Base-by-base conservation (phyloP, 331 rosid species). In the Ulmus americana region DNA sequence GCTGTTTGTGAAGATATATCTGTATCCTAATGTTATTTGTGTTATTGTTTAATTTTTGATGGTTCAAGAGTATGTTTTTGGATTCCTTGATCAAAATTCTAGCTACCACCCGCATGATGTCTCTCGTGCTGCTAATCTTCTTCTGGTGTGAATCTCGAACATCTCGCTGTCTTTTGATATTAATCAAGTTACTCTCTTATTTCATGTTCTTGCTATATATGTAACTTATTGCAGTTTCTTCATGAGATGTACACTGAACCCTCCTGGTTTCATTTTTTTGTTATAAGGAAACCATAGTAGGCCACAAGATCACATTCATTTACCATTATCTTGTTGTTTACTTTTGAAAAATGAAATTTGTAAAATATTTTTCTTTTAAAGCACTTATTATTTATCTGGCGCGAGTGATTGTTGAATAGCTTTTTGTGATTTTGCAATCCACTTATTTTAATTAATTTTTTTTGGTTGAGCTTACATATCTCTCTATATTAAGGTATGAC, bases 41-140 rank as follows among this genome's bases (percentile, higher is more conserved):
- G 40, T 72, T 59, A 10, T 45, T 47, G 4, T 55, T 28, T 43
- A 47, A 43, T 20, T 67, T 22, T 45, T 42, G 8, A 8, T 43
- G 20, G 18, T 45, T 51, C 28, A 57, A 61, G 41, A 46, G 50
- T 46, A 12, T 49, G 20, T 18, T 58, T 53, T 64, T 47, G 76
- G 70, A 76, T 65, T 44, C 90, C 95, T 91, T 91, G 80, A 91
- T 95, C 61, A 61, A 55, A 55, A 66, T 74, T 71, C 72, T 71
- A 91, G 97, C 72, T 88, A 91, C 78, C 77, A 84, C 76, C 97
- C 96, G 22, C 95, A 91, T 63, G 97, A 91, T 67, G 84, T 91
- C 72, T 74, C 96, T 66, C 92, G 90, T 51, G 92, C 97, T 47
- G 95, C 97, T 51, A 91, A 68, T 81, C 88, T 85, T 78, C 91